Evolutionary conservation across 2,329 filamentous ascomycete species (phyloP).

Genomic region (Gnomoniopsis smithogilvyi): DNA sequence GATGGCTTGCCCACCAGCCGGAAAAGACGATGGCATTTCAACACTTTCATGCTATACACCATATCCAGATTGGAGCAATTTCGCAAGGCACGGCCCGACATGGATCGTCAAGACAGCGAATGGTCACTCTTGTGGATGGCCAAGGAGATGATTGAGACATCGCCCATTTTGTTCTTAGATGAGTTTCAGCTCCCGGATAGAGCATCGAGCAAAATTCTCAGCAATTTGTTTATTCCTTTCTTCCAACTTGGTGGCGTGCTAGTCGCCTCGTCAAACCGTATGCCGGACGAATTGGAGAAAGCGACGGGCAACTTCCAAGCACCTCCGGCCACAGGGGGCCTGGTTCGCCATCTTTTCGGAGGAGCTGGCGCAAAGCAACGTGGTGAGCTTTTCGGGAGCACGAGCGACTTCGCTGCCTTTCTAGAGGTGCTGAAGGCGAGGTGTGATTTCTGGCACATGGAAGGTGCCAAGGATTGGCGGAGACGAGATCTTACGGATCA

Average conservation of each 20-base stretch:
- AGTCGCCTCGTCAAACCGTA: constrained; percentile 76
- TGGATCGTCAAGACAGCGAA: constrained; percentile 37
- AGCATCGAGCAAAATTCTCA: constrained; percentile 74
- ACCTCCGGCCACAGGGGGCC: constrained; percentile 49
- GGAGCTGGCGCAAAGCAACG: constrained; percentile 33
- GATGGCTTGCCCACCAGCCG: constrained; percentile 70
- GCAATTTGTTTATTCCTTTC: constrained; percentile 74
- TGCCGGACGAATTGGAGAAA: constrained; percentile 78
- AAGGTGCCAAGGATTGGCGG: constrained; percentile 70
- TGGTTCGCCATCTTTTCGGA: constrained; percentile 48
- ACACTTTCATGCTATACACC: constrained; percentile 80
- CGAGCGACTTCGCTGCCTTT: constrained; percentile 73
- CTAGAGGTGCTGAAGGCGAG: constrained; percentile 72
- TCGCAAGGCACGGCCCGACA: constrained; percentile 37
- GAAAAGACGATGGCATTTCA: constrained; percentile 79
- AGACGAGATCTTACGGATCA: constrained; percentile 41
- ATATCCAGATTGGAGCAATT: constrained; percentile 69
- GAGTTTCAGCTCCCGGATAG: constrained; percentile 82
- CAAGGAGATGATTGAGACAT: constrained; percentile 70
- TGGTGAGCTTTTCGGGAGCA: constrained; percentile 54
- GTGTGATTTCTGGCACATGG: constrained; percentile 84
- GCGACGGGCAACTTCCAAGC: constrained; percentile 69
- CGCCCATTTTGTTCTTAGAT: constrained; percentile 75
- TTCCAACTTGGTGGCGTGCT: constrained; percentile 80
- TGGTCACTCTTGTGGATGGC: constrained; percentile 73